These are phyloP conservation scores for Endocalyx cinctus DNA, from an alignment of 2,329 filamentous ascomycete species.

Conservation along the genomic window DNA sequence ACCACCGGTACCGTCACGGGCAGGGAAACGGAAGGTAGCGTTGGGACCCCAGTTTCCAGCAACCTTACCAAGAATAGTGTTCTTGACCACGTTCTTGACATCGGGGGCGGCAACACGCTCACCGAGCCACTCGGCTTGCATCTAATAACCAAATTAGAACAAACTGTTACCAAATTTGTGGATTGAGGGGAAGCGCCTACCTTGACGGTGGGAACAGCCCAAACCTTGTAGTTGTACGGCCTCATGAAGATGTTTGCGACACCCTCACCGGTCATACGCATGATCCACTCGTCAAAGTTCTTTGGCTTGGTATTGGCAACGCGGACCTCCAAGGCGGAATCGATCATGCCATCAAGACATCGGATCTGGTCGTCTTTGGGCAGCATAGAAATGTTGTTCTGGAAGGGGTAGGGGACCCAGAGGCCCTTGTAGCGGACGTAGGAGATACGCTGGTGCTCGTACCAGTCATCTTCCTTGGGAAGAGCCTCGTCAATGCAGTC, in stretches of 20 bases:
- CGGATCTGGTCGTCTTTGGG: conserved; percentile 95
- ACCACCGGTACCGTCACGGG: conserved; percentile 89
- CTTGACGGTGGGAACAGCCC: conserved; percentile 96
- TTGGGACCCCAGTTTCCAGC: conserved; percentile 98
- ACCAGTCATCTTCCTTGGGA: conserved; percentile 93
- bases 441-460: conserved; percentile 94
- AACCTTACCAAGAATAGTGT: conserved; percentile 92
- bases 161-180: neutral
- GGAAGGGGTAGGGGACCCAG: conserved; percentile 99
- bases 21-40: conserved; percentile 96
- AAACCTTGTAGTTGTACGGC: conserved; percentile 99
- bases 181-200: conserved; percentile 46
- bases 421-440: conserved; percentile 95
- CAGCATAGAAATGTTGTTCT: conserved; percentile 99
- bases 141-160: conserved; percentile 49
- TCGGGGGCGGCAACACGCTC: conserved; percentile 97
- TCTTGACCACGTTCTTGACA: conserved; percentile 87
- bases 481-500: conserved; percentile 97
- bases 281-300: conserved; percentile 97
- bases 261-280: conserved; percentile 84
- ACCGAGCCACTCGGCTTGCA: conserved; percentile 98
- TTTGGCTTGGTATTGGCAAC: conserved; percentile 88
- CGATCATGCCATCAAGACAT: conserved; percentile 93
- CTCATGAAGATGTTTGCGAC: conserved; percentile 97
- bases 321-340: conserved; percentile 82